A percentile compares a stretch with the other conserved stretches of the same genome.
Conservation (phyloP, 768 basidiomycete species). For the Mycena crocata region DNA sequence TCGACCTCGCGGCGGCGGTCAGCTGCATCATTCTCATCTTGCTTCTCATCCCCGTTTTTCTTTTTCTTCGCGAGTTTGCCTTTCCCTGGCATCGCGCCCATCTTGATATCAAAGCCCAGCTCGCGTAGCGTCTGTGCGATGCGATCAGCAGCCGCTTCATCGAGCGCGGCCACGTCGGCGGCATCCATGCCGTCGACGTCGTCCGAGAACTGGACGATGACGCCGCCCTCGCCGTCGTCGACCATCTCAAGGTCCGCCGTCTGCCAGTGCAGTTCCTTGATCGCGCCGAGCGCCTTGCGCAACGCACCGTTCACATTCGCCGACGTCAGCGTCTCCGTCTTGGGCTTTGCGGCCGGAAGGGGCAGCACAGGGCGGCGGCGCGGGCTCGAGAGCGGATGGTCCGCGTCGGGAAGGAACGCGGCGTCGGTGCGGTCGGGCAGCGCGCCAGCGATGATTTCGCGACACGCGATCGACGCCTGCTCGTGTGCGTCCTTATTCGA, state of each 20-base stretch:
- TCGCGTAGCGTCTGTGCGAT: conserved; percentile 64
- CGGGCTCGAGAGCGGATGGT: conserved; percentile 67
- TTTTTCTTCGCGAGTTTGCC: conserved; percentile 39
- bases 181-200: conserved; percentile 48
- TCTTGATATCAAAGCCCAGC: conserved; percentile 63
- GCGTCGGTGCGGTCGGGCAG: conserved; percentile 42
- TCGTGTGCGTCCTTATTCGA: conserved; percentile 74
- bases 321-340: conserved; percentile 27
- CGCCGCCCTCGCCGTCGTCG: conserved; percentile 53
- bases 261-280: conserved; percentile 43
- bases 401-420: conserved; percentile 57
- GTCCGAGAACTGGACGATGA: conserved; percentile 59
- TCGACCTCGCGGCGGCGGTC: conserved; percentile 32
- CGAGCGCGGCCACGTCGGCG: conserved; percentile 29
- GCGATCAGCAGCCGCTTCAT: conserved; percentile 53
- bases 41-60: conserved; percentile 42
- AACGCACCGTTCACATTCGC: conserved; percentile 49
- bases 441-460: conserved; percentile 70
- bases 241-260: conserved; percentile 56
- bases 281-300: conserved; percentile 52
- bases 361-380: conserved; percentile 62
- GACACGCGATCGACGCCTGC: conserved; percentile 81
- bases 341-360: conserved; percentile 44
- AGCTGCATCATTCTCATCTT: conserved; percentile 45
- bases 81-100: conserved; percentile 36